Evolutionary conservation across 495 filamentous ascomycete species (phyloP), one percentile per base, ranked within the genome.

Genomic region (Aeminium ludgeri): DNA sequence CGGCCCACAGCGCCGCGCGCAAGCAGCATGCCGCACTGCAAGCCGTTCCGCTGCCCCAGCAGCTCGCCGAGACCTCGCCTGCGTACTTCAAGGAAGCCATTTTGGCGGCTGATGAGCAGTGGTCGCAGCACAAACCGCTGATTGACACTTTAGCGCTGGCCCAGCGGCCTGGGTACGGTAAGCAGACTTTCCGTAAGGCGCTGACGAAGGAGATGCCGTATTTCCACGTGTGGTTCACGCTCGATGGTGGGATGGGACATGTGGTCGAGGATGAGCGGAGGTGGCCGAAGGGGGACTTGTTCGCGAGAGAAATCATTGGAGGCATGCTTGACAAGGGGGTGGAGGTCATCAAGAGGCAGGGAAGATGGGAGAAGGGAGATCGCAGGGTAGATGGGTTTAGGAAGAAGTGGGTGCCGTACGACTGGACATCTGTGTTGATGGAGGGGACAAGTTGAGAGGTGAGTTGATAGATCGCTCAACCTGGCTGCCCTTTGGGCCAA

Each of bases 201-300:
- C 60, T 97, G 25, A 83, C 78, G 18, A 95, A 92, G 65, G 89
- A 97, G 63, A 92, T 93, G 86, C 89, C 89, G 18, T 97, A 97
- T 56, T 96, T 97, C 59, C 89, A 97, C 49, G 86, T 85, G 12
- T 97, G 86, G 86, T 95, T 96, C 55, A 72, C 75, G 44, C 59
- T 97, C 6, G 84, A 96, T 55, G 91, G 91, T 3, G 89, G 89
- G 1, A 55, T 97, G 40, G 89, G 85, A 0, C 89, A 97, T 55
- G 69, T 97, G 20, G 80, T 97, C 8, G 89, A 97, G 60, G 84
- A 96, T 54, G 65, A 72, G 31, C 72, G 76, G 43, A 66, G 77
- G 40, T 97, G 91, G 89, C 91, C 91, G 1, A 78, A 69, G 48
- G 87, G 87, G 1, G 89, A 97, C 64, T 60, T 94, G 35, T 97